Base-by-base conservation (phyloP, 352 stramenopile species). In the Phytopythium boreale region DNA sequence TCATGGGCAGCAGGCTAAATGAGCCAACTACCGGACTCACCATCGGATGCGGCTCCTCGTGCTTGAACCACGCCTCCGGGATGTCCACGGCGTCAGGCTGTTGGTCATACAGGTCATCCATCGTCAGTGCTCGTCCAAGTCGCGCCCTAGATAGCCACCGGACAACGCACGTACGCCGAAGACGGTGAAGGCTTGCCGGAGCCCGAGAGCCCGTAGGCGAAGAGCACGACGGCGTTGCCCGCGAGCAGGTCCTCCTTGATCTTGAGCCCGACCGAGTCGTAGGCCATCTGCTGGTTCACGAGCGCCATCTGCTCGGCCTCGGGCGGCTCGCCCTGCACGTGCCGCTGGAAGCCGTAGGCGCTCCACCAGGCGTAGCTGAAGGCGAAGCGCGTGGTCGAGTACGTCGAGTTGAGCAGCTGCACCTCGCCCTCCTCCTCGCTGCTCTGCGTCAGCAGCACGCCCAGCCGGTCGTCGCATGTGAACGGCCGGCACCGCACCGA, bases 311-410 rank as follows among this genome's bases (percentile, higher is more conserved):
- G 78, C 56, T 89, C 73, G 31, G 74, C 81, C 64, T 77, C 75
- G 19, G 80, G 66, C 7, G 88, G 59, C 27, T 93, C 79, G 20
- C 70, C 85, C 46, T 88, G 73, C 34, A 97, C 77, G 46, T 97
- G 88, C 20, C 91, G 83, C 68, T 98, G 75, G 74, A 91, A 98
- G 20, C 92, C 92, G 69, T 98, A 98, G 5, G 92, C 93, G 57
- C 86, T 97, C 94, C 92, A 98, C 94, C 93, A 98, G 27, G 88
- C 70, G 65, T 97, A 98, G 61, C 83, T 96, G 64, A 98, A 98
- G 27, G 80, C 79, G 50, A 98, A 98, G 34, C 93, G 81, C 36
- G 82, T 98, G 34, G 90, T 98, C 36, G 88, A 96, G 70, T 98
- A 98, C 51, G 87, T 92, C 56, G 86, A 97, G 69, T 97, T 98